Conservation (phyloP, 495 filamentous ascomycete genomes). For the Extremus antarcticus region DNA sequence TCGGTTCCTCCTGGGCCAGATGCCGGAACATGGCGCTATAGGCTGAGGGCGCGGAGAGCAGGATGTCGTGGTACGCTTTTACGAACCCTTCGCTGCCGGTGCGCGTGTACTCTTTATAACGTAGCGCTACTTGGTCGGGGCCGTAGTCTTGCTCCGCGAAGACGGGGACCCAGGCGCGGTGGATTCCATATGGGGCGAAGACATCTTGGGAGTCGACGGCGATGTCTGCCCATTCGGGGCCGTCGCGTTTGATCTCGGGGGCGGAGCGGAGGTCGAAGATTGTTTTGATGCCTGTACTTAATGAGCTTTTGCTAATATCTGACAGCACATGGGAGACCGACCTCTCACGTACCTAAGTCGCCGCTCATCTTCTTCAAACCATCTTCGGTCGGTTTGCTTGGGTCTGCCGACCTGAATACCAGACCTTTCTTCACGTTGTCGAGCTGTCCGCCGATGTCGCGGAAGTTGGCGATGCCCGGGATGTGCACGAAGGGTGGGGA, state of each 20-base stretch:
- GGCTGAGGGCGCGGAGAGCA: slow-evolving; percentile 18
- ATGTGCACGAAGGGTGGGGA: slow-evolving; percentile 30
- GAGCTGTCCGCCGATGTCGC: slow-evolving; percentile 24
- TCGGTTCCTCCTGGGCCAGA: slow-evolving; percentile 14
- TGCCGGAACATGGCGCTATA: slow-evolving; percentile 27
- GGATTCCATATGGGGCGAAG: slow-evolving; percentile 16
- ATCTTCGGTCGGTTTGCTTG: slow-evolving; percentile 16
- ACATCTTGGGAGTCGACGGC: slow-evolving; percentile 8
- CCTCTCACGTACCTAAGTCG: slow-evolving; percentile 11
- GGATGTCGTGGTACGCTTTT: slow-evolving; percentile 30
- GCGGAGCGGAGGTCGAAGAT: slow-evolving; percentile 29
- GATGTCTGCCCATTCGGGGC: slow-evolving; percentile 15
- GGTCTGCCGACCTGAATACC: slow-evolving; percentile 30
- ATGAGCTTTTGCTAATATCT: neutral
- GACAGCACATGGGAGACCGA: neutral
- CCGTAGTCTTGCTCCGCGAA: slow-evolving; percentile 31
- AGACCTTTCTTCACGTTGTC: slow-evolving; percentile 22
- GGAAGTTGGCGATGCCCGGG: slow-evolving; percentile 29
- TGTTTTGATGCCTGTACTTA: slow-evolving; percentile 17
- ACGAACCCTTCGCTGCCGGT: slow-evolving; percentile 29
- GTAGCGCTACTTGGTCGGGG: slow-evolving; percentile 30
- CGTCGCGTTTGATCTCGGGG: slow-evolving; percentile 20
- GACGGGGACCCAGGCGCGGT: slow-evolving; percentile 28
- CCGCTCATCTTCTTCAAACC: slow-evolving; percentile 21
- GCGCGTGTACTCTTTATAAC: slow-evolving; percentile 30